Evolutionary conservation across 163 green algal genomes (phyloP), one percentile per base, ranked within the genome.

Genomic region (Chlorella variabilis): DNA sequence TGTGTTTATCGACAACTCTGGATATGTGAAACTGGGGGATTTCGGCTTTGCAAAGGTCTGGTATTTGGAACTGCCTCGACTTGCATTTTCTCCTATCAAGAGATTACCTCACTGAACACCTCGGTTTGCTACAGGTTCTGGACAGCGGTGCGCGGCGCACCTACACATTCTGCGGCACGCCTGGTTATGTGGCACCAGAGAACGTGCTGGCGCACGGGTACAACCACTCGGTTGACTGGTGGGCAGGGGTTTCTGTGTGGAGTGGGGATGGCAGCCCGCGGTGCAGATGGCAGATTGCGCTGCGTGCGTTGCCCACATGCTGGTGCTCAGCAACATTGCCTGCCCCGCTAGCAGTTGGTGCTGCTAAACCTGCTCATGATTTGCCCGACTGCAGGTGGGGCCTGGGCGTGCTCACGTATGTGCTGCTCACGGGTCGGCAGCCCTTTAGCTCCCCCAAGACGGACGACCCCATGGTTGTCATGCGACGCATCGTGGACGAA

Each of bases 151-250:
- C 73, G 27, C 91, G 93, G 59, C 84, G 94, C 39, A 98, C 96
- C 2, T 98, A 98, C 95, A 99, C 96, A 31, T 98, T 99, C 83
- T 99, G 96, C 81, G 96, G 96, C 17, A 99, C 96, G 23, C 96
- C 96, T 11, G 96, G 96, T 34, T 99, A 98, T 82, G 95, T 99
- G 29, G 96, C 96, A 13, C 96, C 96, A 15, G 96, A 99, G 83
- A 98, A 98, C 75, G 93, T 99, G 67, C 88, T 98, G 58, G 94
- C 94, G 5, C 93, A 98, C 65, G 96, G 96, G 56, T 98, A 99
- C 91, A 96, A 95, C 87, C 93, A 90, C 81, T 93, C 85, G 38
- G 94, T 99, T 13, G 96, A 99, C 92, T 99, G 95, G 95, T 97
- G 91, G 84, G 93, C 86, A 21, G 18, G 13, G 54, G n/a, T n/a